These are phyloP conservation scores for Roridomyces roridus DNA, from an alignment of 768 basidiomycete genomes.

Conservation along the genomic window DNA sequence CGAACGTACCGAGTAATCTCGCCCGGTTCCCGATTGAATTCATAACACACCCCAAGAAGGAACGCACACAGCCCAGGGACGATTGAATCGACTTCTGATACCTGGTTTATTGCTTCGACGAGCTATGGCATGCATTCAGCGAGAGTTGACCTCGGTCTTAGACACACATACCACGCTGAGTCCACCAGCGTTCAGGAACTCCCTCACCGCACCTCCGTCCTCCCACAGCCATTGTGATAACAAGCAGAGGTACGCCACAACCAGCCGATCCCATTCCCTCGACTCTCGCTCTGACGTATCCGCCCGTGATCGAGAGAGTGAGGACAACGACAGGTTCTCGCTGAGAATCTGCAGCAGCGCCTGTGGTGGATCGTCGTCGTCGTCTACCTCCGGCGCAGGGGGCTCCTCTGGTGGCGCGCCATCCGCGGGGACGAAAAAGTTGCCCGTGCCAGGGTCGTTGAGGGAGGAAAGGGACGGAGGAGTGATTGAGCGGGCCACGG, in stretches of 20 bases:
- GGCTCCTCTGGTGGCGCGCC: constrained; percentile 45
- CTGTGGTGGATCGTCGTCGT: constrained; percentile 71
- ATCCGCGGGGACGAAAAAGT: constrained; percentile 84
- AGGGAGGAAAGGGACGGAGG: constrained; percentile 48
- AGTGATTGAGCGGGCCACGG: constrained; percentile 66
- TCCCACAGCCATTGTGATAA: constrained; percentile 97
- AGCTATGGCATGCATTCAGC: constrained; percentile 54
- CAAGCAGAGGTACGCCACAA: constrained; percentile 84
- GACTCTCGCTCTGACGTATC: constrained; percentile 73
- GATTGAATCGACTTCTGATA: constrained; percentile 81
- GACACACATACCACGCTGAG: constrained; percentile 78
- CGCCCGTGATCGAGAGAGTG: constrained; percentile 75
- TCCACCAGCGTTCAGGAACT: constrained; percentile 90
- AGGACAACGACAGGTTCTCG: constrained; percentile 88
- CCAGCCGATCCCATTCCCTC: constrained; percentile 89
- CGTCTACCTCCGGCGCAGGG: constrained; percentile 38
- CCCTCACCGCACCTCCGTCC: constrained; percentile 84
- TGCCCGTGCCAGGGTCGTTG: constrained; percentile 38
- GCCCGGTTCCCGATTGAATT: constrained; percentile 94
- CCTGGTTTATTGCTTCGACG: constrained; percentile 93
- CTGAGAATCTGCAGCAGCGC: constrained; percentile 83
- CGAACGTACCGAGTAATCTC: constrained; percentile 98
- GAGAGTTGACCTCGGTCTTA: neutral
- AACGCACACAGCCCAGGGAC: constrained; percentile 92
- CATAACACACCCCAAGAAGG: constrained; percentile 92